These are phyloP conservation scores for Ilyonectria destructans DNA, from an alignment of 2,329 filamentous ascomycete genomes.

Conservation along the genomic window DNA sequence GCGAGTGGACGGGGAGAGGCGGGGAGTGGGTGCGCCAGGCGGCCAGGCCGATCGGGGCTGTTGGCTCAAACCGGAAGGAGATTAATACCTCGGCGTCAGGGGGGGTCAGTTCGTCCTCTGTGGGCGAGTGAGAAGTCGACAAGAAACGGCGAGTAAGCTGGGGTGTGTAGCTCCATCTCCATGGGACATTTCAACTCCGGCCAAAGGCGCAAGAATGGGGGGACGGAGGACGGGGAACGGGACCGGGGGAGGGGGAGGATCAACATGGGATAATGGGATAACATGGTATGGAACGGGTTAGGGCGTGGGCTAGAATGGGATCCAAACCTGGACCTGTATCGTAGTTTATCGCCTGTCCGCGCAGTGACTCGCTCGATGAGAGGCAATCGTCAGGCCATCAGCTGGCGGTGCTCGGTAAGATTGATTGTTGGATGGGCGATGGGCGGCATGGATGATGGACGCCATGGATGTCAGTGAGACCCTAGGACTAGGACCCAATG, in stretches of 20 bases:
- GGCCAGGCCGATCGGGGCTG: slow-evolving; percentile 46
- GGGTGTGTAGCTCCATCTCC: neutral
- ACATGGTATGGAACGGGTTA: slow-evolving; percentile 2
- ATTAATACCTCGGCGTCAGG: slow-evolving; percentile 27
- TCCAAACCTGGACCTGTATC: neutral
- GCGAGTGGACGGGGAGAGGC: slow-evolving; percentile 9
- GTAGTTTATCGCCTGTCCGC: neutral
- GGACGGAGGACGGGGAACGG: neutral
- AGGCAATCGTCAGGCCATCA: slow-evolving; percentile 26
- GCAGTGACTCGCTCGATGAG: slow-evolving; percentile 13
- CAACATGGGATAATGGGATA: neutral
- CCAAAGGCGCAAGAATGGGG: neutral
- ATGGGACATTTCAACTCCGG: too few relatives aligned
- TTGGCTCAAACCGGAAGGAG: slow-evolving; percentile 41
- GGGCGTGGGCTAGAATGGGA: neutral
- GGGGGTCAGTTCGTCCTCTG: too few relatives aligned
- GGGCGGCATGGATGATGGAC: slow-evolving; percentile 17
- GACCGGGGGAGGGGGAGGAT: neutral
- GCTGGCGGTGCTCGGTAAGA: neutral
- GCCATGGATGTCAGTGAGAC: neutral
- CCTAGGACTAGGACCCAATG: slow-evolving; percentile 1
- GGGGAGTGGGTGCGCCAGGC: slow-evolving; percentile 35
- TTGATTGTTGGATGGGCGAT: slow-evolving; percentile 14
- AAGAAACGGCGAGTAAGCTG: slow-evolving; percentile 1
- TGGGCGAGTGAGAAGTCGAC: too few relatives aligned